Evolutionary conservation across 371 early-diverging fungal species (phyloP), one percentile per base, ranked within the genome.

Genomic region (Mucor indicus): DNA sequence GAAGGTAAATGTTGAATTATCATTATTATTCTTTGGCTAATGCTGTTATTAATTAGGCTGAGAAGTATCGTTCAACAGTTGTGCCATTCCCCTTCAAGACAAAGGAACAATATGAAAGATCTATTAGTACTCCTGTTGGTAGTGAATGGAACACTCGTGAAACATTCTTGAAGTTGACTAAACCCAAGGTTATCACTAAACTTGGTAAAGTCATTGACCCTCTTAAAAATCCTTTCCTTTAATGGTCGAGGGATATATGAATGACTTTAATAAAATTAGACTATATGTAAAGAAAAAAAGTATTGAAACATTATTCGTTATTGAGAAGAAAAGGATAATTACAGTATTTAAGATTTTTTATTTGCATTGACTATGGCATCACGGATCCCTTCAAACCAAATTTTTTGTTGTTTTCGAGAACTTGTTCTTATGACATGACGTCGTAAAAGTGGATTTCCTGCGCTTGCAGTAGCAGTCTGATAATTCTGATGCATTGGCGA

Each of bases 121-220:
- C 84, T 16, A 69, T 96, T 46, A 80, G 83, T 31, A 71, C 83
- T 36, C 96, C 98, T 38, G 60, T 97, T n/a, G 98, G 98, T 44
- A 83, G 80, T 54, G 96, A 97, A 73, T 97, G 98, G 98, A 95
- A 93, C 61, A 87, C 98, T 3, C 69, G 80, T 24, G 64, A 74
- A 38, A 75, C 86, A 4, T 84, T 85, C 74, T 64, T 75, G 24
- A 85, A 85, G 70, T 57, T 83, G 48, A 85, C 87, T 41, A 79
- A 84, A 70, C 98, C 98, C 13, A 75, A 84, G 33, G 77, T 96
- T 25, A 75, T 85, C 48, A 89, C 90, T 24, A 91, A 91, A 64
- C 70, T 86, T 48, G 98, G 98, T 44, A 75, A 73, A 16, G 83
- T 95, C 37, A 96, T 96, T 62, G 82, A 92, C 52, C 96, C 97